phyloP scores from a whole-genome alignment of 2,329 filamentous ascomycete species.

The Decorospora gaudefroyi region DNA sequence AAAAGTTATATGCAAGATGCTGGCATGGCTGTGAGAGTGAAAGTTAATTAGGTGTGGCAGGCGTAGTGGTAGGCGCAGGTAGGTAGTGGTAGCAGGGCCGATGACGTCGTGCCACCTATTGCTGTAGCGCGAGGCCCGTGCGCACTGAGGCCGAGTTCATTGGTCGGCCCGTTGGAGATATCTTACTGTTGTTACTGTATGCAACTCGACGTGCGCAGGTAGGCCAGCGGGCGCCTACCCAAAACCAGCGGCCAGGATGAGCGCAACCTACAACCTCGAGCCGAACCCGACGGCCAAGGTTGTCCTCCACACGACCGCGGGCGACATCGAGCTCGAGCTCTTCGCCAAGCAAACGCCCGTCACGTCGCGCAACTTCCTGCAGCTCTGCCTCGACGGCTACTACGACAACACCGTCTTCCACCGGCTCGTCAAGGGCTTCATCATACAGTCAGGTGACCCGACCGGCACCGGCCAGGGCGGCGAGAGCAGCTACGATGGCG shows the following conservation, averaged over 20 bases:
- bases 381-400: constrained; percentile 92
- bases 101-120: constrained; percentile 14
- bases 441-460: constrained; percentile 92
- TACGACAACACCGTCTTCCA: constrained; percentile 95
- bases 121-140: constrained; percentile 16
- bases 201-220: too few relatives aligned
- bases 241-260: constrained; percentile 62
- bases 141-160: constrained; percentile 5
- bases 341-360: constrained; percentile 94
- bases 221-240: neutral
- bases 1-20: constrained; percentile 18
- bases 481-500: constrained; percentile 86
- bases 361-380: constrained; percentile 91
- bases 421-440: constrained; percentile 86
- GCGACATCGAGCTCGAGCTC: constrained; percentile 87
- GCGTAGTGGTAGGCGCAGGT: too few relatives aligned
- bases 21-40: constrained; percentile 20
- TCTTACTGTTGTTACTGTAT: too few relatives aligned
- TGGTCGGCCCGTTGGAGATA: constrained; percentile 10
- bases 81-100: constrained; percentile 10
- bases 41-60: constrained; percentile 9
- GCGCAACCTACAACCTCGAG: constrained; percentile 89
- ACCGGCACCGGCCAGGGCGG: constrained; percentile 91
- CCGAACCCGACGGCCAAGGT: constrained; percentile 92
- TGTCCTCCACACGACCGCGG: constrained; percentile 84